These are phyloP conservation scores for Talaromyces verruculosus DNA, from an alignment of 2,329 filamentous ascomycete genomes.

Conservation along the genomic window DNA sequence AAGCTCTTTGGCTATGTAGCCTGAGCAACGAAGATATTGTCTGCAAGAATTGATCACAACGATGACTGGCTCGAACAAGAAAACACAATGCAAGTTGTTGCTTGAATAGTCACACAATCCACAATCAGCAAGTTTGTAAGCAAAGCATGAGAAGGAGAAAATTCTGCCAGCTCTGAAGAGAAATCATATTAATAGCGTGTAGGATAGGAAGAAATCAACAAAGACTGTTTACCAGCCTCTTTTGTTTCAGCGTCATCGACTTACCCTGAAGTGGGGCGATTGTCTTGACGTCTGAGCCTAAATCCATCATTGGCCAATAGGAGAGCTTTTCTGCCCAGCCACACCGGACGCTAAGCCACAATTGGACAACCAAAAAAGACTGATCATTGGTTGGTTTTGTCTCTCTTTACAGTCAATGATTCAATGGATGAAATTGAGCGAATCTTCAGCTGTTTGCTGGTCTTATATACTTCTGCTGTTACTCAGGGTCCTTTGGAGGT, in stretches of 20 bases:
- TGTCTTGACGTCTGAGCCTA: background rate
- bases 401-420: background rate
- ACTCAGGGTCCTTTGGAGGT: background rate
- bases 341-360: constrained; percentile 3
- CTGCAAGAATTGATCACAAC: background rate
- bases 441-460: background rate
- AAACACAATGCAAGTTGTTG: background rate
- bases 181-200: background rate
- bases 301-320: background rate
- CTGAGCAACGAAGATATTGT: background rate
- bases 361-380: background rate
- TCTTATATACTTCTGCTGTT: background rate
- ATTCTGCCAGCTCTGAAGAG: background rate
- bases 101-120: background rate
- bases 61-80: background rate
- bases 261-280: background rate
- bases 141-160: background rate
- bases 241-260: background rate
- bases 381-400: background rate
- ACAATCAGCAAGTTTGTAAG: background rate
- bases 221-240: constrained; percentile 12
- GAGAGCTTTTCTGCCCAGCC: background rate
- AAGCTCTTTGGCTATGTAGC: constrained; percentile 11
- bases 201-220: background rate
- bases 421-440: background rate